A percentile compares a stretch with the other conserved stretches of the same genome.
phyloP scores from a whole-genome alignment of 768 basidiomycete species.

The Amyloporia xantha region DNA sequence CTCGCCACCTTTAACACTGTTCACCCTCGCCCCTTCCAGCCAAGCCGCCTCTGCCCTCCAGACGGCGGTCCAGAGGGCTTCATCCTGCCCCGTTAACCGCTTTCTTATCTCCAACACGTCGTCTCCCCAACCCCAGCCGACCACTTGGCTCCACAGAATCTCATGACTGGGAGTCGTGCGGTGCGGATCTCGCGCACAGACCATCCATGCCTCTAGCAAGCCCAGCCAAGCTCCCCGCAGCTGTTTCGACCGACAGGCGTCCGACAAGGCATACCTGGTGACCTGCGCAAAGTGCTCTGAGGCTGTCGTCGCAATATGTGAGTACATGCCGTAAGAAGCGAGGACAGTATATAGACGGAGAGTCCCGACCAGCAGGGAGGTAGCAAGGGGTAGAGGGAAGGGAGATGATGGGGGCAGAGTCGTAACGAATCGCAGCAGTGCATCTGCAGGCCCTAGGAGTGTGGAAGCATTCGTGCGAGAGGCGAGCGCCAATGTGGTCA shows the following conservation, averaged over 20 bases:
- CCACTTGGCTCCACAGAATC: constrained; percentile 82
- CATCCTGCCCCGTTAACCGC: constrained; percentile 27
- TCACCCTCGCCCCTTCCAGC: constrained; percentile 72
- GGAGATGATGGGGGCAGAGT: constrained; percentile 42
- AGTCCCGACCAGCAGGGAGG: constrained; percentile 45
- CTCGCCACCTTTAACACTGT: constrained; percentile 61
- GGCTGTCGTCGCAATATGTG: constrained; percentile 62
- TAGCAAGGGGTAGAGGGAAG: constrained; percentile 31
- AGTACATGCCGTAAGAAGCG: constrained; percentile 73
- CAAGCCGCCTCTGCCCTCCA: constrained; percentile 59
- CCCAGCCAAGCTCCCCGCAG: constrained; percentile 48
- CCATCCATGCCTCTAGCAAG: constrained; percentile 65
- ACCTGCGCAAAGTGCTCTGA: constrained; percentile 48
- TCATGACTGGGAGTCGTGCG: constrained; percentile 80
- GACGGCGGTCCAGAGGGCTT: constrained; percentile 28
- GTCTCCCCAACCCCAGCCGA: constrained; percentile 69
- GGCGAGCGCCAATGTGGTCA: constrained; percentile 50
- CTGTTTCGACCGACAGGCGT: constrained; percentile 26
- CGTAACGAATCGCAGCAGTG: constrained; percentile 67
- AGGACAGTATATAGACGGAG: constrained; percentile 59
- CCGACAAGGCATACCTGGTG: constrained; percentile 37
- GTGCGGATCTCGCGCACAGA: constrained; percentile 89
- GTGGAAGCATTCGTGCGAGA: constrained; percentile 62
- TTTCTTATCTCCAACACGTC: constrained; percentile 40
- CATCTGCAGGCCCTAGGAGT: constrained; percentile 51